Evolutionary conservation across 73 alveolate species (phyloP), one percentile per base, ranked within the genome.

Genomic region (Loxodes magnus): DNA sequence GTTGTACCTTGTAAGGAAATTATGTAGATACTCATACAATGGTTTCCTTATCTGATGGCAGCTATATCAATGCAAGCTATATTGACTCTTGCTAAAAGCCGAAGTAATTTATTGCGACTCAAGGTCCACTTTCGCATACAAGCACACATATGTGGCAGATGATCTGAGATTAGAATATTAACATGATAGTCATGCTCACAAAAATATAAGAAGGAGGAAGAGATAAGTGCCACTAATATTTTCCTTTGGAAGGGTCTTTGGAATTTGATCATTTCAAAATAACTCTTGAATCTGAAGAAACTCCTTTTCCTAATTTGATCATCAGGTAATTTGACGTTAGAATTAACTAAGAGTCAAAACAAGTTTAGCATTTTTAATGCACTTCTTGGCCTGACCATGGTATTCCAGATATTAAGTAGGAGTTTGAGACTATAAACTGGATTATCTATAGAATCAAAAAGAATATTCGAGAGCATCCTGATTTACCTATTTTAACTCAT

Each of bases 301-400:
- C 65, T 17, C 51, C 67, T 10, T 63, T 70, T 57, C 67, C 70
- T 2, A 62, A 67, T 34, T 56, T 84, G 7, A 80, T 53, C 16
- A 10, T 22, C 26, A 61, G 96, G 43, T 57, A 61, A 19, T 35
- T 79, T 15, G 53, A 57, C 50, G 62, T 81, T 5, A 14, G 30
- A 50, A 35, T 51, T 35, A 53, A 61, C 35, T 19, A 31, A 12
- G 84, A 70, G 35, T 71, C 35, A 38, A 80, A 68, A 66, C 41
- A 44, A 29, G 64, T 85, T 22, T 35, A 56, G 1, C 93, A 84
- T 69, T 74, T 74, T 24, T 67, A 86, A 35, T 63, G 61, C 46
- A 48, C 76, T 14, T 42, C 92, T 16, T 86, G 96, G 96, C 83
- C 90, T 26, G 96, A 86, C 56, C 88, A 80, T 76, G 82, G 89